phyloP scores from a whole-genome alignment of 2,329 filamentous ascomycete genomes.

The Xylariaceae sp. region DNA sequence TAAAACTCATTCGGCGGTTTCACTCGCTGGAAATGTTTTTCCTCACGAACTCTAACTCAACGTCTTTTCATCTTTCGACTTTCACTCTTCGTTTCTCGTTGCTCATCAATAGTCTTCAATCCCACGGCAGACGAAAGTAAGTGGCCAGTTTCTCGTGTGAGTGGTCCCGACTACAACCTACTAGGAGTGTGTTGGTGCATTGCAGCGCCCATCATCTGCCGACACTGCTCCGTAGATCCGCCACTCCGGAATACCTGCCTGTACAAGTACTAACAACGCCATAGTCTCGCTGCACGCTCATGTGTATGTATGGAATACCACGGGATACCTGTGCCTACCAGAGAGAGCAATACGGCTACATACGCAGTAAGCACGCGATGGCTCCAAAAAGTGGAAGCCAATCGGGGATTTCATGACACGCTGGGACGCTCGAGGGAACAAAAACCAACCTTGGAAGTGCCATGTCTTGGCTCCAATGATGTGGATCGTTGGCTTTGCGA shows the following conservation, averaged over 20 bases:
- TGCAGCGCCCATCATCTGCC: too few relatives aligned
- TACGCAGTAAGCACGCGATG: too few relatives aligned
- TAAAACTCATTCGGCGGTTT: too few relatives aligned
- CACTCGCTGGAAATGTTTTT: neutral
- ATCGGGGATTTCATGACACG: constrained; percentile 17
- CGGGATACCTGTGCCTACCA: too few relatives aligned
- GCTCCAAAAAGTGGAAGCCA: constrained; percentile 3
- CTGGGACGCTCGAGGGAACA: neutral
- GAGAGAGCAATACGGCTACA: too few relatives aligned
- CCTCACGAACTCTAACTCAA: neutral
- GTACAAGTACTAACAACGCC: too few relatives aligned
- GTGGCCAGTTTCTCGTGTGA: neutral
- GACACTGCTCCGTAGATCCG: too few relatives aligned
- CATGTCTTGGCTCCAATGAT: neutral
- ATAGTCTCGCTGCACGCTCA: too few relatives aligned
- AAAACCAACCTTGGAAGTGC: constrained; percentile 1
- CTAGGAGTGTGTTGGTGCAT: neutral
- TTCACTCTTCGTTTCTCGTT: neutral
- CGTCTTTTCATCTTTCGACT: neutral
- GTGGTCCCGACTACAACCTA: neutral
- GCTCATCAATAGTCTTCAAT: neutral
- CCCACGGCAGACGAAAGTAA: neutral
- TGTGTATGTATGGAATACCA: too few relatives aligned
- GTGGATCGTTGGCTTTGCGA: neutral
- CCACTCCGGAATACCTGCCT: too few relatives aligned